Base-by-base conservation (phyloP, 345 rosid species). In the Citrus mangshanensis region DNA sequence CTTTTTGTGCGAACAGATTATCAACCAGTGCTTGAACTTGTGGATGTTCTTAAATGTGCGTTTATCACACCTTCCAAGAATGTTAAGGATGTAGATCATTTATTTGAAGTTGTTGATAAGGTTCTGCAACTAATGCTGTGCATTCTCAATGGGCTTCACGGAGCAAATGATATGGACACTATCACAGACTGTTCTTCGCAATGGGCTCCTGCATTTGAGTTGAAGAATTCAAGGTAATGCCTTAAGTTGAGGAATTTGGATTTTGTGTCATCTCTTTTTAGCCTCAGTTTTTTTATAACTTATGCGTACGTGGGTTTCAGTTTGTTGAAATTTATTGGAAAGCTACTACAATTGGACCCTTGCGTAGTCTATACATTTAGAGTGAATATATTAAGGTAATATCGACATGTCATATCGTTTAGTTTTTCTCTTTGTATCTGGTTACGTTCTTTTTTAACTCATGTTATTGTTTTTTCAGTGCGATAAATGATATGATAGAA, bases 131-230 rank as follows among this genome's bases (percentile, higher is more conserved):
- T 96, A 76, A 85, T 93, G 87, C 82, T 90, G 67, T 78, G 87
- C 83, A 83, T 90, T 85, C 84, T 93, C 67, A 85, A 91, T 67
- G 88, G 89, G 58, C 86, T 91, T 25, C 80, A 78, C 22, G 9
- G 72, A 71, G 80, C 77, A 69, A 84, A 81, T 83, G 86, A 89
- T 75, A 56, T 66, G 77, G 80, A 84, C 51, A 38, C 85, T 75
- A 79, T 91, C 76, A 72, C 82, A 46, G 27, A 54, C 55, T 83
- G 88, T 80, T 82, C 88, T 54, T 75, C 32, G 38, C 90, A 82
- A 77, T 95, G 99, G 98, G 88, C 91, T 82, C 93, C 97, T 70
- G 81, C 87, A 35, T 94, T 94, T 81, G 69, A 84, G 77, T 76
- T 88, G 73, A 84, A 84, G 82, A 89, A 84, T 79, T 75, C 87